These are phyloP conservation scores for Ophiostoma pallidulum DNA, from an alignment of 2,329 filamentous ascomycete genomes.

Conservation along the genomic window DNA sequence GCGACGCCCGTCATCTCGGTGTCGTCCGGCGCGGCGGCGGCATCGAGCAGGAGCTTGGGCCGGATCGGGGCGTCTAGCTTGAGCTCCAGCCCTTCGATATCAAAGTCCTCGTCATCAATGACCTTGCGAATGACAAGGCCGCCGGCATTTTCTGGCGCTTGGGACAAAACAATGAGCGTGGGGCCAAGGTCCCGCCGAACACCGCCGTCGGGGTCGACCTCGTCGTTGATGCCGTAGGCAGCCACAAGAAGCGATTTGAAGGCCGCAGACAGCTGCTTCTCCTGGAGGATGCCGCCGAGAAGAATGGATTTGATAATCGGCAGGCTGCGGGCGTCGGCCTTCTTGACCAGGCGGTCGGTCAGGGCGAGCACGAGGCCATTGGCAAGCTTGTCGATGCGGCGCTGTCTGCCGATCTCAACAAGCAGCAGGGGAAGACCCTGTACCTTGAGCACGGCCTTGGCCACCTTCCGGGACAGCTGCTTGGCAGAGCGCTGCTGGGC, in stretches of 20 bases:
- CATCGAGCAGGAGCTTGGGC: constrained; percentile 39
- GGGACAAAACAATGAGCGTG: constrained; percentile 56
- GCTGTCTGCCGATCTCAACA: constrained; percentile 52
- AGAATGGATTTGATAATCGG: constrained; percentile 53
- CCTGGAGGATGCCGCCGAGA: constrained; percentile 48
- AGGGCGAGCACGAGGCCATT: constrained; percentile 61
- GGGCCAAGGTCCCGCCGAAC: constrained; percentile 56
- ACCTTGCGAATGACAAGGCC: constrained; percentile 58
- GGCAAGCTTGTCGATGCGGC: constrained; percentile 60
- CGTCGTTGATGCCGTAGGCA: constrained; percentile 47
- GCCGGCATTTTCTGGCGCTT: constrained; percentile 47
- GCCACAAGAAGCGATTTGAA: constrained; percentile 56
- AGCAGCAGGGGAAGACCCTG: constrained; percentile 51
- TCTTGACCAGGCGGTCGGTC: constrained; percentile 52
- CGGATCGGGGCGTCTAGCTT: constrained; percentile 63
- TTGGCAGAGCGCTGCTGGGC: constrained; percentile 68
- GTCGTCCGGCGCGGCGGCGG: constrained; percentile 29
- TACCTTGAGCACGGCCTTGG: constrained; percentile 58
- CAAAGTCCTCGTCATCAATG: constrained; percentile 57
- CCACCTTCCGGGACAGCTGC: constrained; percentile 59
- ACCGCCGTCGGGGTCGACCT: constrained; percentile 43
- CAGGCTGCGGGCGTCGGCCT: constrained; percentile 47
- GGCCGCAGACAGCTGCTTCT: constrained; percentile 53
- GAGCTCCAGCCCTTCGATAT: constrained; percentile 66
- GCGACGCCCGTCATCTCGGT: constrained; percentile 36